These are phyloP conservation scores for Inonotus obliquus DNA, from an alignment of 1,284 basidiomycete species.

Conservation along the genomic window DNA sequence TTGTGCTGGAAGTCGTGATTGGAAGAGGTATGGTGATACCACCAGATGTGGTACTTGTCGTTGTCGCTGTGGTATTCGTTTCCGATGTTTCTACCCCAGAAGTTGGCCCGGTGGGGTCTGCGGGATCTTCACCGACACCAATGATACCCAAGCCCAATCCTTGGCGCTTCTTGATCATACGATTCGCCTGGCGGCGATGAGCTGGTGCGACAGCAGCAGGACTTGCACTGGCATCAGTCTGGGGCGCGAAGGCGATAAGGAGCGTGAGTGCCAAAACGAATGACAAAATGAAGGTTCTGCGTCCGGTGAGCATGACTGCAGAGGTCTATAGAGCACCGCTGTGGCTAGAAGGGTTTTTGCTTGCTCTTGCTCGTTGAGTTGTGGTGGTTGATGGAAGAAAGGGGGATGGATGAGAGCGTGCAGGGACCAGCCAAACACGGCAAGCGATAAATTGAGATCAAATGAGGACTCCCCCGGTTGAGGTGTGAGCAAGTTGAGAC, in stretches of 20 bases:
- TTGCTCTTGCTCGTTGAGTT: neutral
- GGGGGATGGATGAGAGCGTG: neutral
- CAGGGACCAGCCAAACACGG: slow-evolving; percentile 12
- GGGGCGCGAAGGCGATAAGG: slow-evolving; percentile 41
- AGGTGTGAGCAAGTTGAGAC: slow-evolving; percentile 6
- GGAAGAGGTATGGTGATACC: neutral
- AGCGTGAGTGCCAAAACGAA: slow-evolving; percentile 55
- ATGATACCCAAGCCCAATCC: slow-evolving; percentile 23
- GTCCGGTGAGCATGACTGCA: slow-evolving; percentile 39
- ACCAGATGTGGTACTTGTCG: neutral
- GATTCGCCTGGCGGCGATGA: slow-evolving; percentile 55
- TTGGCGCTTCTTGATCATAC: slow-evolving; percentile 63
- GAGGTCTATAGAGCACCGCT: neutral
- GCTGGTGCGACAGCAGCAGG: slow-evolving; percentile 20
- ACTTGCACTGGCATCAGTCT: slow-evolving; percentile 43
- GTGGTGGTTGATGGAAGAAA: slow-evolving; percentile 9
- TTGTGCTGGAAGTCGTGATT: slow-evolving; percentile 20
- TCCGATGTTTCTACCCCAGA: neutral
- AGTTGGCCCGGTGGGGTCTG: neutral
- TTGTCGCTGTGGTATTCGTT: neutral
- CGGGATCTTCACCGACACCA: slow-evolving; percentile 13
- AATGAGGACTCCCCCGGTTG: neutral
- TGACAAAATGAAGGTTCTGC: slow-evolving; percentile 36
- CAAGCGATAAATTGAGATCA: slow-evolving; percentile 8
- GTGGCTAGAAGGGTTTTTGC: neutral